phyloP scores from a whole-genome alignment of 148 eudicot species.

The Rhododendron simsii region DNA sequence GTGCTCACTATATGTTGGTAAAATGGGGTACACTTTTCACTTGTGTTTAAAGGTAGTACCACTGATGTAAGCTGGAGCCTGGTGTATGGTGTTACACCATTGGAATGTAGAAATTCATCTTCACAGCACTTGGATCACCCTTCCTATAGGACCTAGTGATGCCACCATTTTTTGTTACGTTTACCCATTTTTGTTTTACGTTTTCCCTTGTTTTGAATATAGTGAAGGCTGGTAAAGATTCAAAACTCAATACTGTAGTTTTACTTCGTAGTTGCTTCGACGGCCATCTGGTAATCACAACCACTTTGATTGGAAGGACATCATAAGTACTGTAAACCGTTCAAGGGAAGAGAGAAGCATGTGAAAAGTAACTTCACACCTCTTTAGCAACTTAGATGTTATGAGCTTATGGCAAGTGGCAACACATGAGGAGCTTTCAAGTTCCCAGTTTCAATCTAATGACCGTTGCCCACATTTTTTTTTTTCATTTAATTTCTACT shows the following conservation, averaged over 20 bases:
- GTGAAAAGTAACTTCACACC: too few relatives aligned
- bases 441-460: neutral
- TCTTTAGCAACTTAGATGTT: neutral
- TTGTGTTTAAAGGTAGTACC: neutral
- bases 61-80: neutral
- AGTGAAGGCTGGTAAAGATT: neutral
- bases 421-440: neutral
- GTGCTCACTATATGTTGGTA: neutral
- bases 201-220: neutral
- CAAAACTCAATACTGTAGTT: neutral
- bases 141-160: neutral
- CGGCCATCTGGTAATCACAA: neutral
- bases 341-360: constrained; percentile 2
- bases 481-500: neutral
- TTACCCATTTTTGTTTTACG: neutral
- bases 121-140: neutral
- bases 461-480: neutral
- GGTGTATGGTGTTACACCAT: neutral
- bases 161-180: too few relatives aligned
- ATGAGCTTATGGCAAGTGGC: neutral
- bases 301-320: neutral
- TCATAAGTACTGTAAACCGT: neutral
- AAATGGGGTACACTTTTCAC: neutral
- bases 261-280: neutral
- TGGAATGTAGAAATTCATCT: neutral